Conservation (phyloP, 1,284 basidiomycete genomes). For the Irpex sp. region DNA sequence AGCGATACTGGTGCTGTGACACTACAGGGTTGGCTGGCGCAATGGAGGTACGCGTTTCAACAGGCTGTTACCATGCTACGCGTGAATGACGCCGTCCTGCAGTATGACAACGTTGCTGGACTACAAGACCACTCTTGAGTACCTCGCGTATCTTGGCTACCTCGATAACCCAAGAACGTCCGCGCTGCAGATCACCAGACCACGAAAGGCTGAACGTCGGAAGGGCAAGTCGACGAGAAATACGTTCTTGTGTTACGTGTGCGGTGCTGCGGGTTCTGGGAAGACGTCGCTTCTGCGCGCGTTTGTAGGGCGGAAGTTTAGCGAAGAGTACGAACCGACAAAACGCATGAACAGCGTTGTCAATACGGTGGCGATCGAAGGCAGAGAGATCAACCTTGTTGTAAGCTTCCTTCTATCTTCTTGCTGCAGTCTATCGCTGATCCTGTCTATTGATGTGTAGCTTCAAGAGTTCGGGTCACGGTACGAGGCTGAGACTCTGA, state of each 20-base stretch:
- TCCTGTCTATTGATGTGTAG: constrained; percentile 35
- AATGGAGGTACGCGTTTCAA: constrained; percentile 82
- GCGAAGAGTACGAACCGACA: constrained; percentile 78
- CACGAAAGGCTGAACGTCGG: constrained; percentile 82
- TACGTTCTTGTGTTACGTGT: constrained; percentile 90
- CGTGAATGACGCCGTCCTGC: background rate
- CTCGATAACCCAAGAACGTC: constrained; percentile 71
- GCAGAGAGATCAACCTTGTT: constrained; percentile 94
- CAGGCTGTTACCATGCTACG: background rate
- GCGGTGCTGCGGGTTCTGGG: constrained; percentile 94
- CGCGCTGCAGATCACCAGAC: constrained; percentile 78
- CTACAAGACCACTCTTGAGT: constrained; percentile 88
- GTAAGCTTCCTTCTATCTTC: constrained; percentile 50
- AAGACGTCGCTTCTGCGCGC: constrained; percentile 87
- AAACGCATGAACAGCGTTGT: constrained; percentile 90
- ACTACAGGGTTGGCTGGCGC: constrained; percentile 95
- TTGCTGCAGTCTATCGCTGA: constrained; percentile 9
- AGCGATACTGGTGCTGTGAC: constrained; percentile 91
- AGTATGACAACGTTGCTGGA: constrained; percentile 98
- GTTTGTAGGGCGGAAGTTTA: constrained; percentile 83
- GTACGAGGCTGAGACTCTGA: constrained; percentile 89
- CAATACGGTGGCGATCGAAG: constrained; percentile 92
- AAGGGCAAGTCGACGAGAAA: constrained; percentile 87
- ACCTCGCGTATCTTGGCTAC: constrained; percentile 94
- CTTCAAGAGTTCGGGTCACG: constrained; percentile 96